phyloP scores from a whole-genome alignment of 371 early-diverging fungal species.

The Mucor ambiguus region DNA sequence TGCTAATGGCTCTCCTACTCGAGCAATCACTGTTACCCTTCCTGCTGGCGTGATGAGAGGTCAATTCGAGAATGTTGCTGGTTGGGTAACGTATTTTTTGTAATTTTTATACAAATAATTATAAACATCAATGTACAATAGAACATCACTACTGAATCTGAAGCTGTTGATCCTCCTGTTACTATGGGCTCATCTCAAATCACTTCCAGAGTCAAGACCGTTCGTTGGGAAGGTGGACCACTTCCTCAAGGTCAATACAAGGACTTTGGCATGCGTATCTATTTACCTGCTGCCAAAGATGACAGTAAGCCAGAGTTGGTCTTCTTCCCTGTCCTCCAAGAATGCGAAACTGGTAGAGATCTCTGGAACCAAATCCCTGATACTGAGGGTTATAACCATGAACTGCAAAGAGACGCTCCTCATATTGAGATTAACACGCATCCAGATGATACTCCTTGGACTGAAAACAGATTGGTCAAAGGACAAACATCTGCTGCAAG shows the following conservation, averaged over 20 bases:
- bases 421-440: conserved; percentile 3
- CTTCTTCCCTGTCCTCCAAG: conserved; percentile 5
- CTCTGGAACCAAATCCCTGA: conserved; percentile 3
- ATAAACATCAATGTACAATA: not conserved
- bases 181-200: not conserved
- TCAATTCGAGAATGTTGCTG: not conserved
- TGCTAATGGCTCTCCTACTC: conserved; percentile 1
- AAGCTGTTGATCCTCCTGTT: not conserved
- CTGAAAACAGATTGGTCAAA: conserved; percentile 1
- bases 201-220: conserved; percentile 1
- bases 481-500: not conserved
- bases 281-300: not conserved
- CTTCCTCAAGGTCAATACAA: not conserved
- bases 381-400: conserved; percentile 2
- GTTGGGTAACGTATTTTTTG: not conserved
- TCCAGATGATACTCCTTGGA: conserved; percentile 2
- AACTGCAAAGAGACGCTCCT: not conserved
- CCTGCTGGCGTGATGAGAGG: not conserved
- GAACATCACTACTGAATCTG: not conserved
- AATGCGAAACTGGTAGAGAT: not conserved
- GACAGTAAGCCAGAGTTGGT: not conserved
- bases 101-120: not conserved
- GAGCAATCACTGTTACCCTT: conserved; percentile 1
- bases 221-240: conserved; percentile 1
- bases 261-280: conserved; percentile 2